Evolutionary conservation across 768 basidiomycete genomes (phyloP), one percentile per base, ranked within the genome.

Genomic region (Paxillus involutus): DNA sequence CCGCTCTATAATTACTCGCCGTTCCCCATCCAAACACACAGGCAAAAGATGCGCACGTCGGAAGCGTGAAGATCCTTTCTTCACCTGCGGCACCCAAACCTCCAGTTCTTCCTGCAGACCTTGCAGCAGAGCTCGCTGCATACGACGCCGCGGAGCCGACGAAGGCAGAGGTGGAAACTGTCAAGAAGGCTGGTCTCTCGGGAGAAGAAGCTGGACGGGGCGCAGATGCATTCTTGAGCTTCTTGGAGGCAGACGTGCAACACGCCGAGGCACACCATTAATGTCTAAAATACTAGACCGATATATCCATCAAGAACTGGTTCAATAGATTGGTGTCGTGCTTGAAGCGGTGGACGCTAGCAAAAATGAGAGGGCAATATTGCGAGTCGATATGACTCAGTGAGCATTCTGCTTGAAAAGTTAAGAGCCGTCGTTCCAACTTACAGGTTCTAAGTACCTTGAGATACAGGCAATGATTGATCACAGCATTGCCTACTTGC

Each of bases 31-130:
- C n/a, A 42, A 53, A 33, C 17, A 13, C 32, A 19, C 21, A 98
- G 95, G 83, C 88, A 58, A 86, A 91, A 72, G 91, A 97, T 70
- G 94, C 94, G 49, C 91, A 94, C 70, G 84, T 93, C 63, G 91
- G 91, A 52, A 77, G 71, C 53, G 94, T 98, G 56, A 97, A 96
- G 75, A 67, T 81, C 48, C 96, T 88, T 81, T 69, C 84, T 32
- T 71, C 84, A 24, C 96, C 96, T 1, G 71, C 86, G 14, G 66
- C 83, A 24, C 97, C 96, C 48, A 78, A 84, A 53, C 72, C 84
- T 2, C 95, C 96, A 11, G 69, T 80, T 13, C 77, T 97, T 45
- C 92, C 94, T 47, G 69, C 78, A 46, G 88, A 94, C 73, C 85
- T 98, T 59, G 92, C 96, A n/a, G 72, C 86, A 17, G 93, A 96